These are phyloP conservation scores for Castanospermum australe DNA, from an alignment of 306 rosid species.

Conservation along the genomic window DNA sequence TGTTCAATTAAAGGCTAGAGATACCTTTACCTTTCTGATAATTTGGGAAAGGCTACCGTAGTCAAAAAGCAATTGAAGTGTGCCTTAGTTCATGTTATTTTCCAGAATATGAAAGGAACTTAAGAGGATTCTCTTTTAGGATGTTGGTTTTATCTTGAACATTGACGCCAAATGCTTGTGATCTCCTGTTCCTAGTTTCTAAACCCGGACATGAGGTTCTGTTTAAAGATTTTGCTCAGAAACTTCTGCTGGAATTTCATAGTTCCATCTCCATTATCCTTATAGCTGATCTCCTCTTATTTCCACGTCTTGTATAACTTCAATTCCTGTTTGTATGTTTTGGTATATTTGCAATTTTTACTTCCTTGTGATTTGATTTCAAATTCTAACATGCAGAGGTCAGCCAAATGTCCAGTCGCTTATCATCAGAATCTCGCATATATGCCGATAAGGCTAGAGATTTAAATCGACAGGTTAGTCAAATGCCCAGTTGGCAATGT, in stretches of 20 bases:
- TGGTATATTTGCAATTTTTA: conserved; percentile 14
- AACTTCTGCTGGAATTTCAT: conserved; percentile 6
- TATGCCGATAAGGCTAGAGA: conserved; percentile 96
- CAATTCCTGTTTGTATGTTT: conserved; percentile 1
- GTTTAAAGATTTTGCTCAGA: neutral
- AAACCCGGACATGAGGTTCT: neutral
- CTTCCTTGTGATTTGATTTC: conserved; percentile 6
- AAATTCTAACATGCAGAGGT: conserved; percentile 77
- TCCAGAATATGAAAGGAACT: neutral
- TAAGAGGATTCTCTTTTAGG: neutral
- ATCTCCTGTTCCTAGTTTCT: neutral
- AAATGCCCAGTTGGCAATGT: conserved; percentile 1
- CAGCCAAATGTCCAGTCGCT: conserved; percentile 93
- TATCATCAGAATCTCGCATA: conserved; percentile 90
- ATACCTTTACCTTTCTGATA: neutral
- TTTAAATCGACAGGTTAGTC: conserved; percentile 86
- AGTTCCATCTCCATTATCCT: neutral
- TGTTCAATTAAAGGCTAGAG: conserved; percentile 2
- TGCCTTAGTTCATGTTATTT: neutral
- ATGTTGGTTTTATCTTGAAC: neutral
- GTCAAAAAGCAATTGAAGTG: neutral
- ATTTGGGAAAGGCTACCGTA: neutral
- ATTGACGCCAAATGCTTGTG: conserved; percentile 2
- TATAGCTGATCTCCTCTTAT: conserved; percentile 2
- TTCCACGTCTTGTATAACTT: neutral